Evolutionary conservation across 1,139 yeast species (phyloP).

Genomic region (Pneumocystis canis): DNA sequence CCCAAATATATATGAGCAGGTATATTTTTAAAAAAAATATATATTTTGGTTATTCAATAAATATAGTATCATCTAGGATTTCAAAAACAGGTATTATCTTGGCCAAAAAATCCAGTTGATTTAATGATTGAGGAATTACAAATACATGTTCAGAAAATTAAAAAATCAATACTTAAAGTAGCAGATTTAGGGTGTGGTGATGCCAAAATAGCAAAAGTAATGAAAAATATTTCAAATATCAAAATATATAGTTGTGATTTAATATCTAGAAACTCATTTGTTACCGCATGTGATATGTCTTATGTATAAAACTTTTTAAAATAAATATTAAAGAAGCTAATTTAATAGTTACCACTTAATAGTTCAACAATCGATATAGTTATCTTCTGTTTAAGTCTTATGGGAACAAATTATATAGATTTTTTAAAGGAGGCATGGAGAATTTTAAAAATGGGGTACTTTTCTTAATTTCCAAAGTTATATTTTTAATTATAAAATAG

Average conservation of each 20-base stretch:
- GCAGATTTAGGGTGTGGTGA: constrained; percentile 99
- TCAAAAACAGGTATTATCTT: constrained; percentile 79
- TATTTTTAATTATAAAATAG: constrained; percentile 21
- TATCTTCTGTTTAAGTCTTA: constrained; percentile 78
- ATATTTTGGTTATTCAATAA: neutral
- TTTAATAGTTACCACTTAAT: constrained; percentile 37
- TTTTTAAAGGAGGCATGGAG: constrained; percentile 83
- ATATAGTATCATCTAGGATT: constrained; percentile 71
- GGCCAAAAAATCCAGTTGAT: constrained; percentile 98
- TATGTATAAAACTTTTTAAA: constrained; percentile 33
- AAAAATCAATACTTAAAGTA: constrained; percentile 41
- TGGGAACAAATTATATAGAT: constrained; percentile 94
- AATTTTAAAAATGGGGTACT: constrained; percentile 46
- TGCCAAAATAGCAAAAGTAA: constrained; percentile 45
- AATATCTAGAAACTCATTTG: constrained; percentile 69
- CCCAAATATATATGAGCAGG: constrained; percentile 76
- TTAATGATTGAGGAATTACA: constrained; percentile 64
- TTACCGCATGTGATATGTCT: constrained; percentile 88
- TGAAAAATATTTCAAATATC: constrained; percentile 27
- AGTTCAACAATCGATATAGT: constrained; percentile 72
- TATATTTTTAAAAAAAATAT: neutral
- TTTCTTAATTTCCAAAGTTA: neutral
- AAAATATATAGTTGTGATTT: constrained; percentile 80
- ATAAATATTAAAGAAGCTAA: neutral
- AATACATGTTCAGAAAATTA: constrained; percentile 26